Percentiles rank a stretch among this genome's conserved stretches.
Evolutionary conservation across 805 yeast species (phyloP).

Genomic region (Candida loeiensis): DNA sequence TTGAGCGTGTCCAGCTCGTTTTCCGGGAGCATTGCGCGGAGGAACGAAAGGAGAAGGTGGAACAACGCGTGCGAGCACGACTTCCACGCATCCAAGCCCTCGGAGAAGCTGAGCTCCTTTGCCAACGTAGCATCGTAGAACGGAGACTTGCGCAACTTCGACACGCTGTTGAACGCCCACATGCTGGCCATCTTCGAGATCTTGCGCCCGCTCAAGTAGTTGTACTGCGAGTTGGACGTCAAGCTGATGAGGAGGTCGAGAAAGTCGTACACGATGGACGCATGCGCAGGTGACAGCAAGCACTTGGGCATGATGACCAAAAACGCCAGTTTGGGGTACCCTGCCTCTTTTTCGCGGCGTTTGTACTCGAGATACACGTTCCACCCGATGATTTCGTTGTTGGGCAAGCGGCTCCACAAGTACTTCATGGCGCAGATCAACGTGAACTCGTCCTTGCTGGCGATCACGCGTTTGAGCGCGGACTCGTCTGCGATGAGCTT

Average conservation of each 20-base stretch:
- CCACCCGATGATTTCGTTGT: slow-evolving; percentile 82
- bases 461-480: slow-evolving; percentile 39
- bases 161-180: slow-evolving; percentile 73
- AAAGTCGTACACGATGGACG: slow-evolving; percentile 84
- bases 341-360: slow-evolving; percentile 58
- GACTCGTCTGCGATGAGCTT: slow-evolving; percentile 39
- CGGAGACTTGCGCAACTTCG: slow-evolving; percentile 25
- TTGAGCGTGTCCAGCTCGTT: slow-evolving; percentile 54
- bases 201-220: slow-evolving; percentile 76
- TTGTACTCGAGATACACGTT: slow-evolving; percentile 71
- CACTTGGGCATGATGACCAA: slow-evolving; percentile 81
- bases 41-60: slow-evolving; percentile 71
- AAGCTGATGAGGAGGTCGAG: slow-evolving; percentile 74
- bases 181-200: slow-evolving; percentile 77
- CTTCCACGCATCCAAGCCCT: slow-evolving; percentile 74
- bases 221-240: slow-evolving; percentile 74
- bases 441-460: slow-evolving; percentile 56
- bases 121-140: slow-evolving; percentile 36
- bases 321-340: slow-evolving; percentile 71
- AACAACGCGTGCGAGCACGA: slow-evolving; percentile 83
- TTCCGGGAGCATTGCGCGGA: slow-evolving; percentile 74
- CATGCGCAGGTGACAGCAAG: slow-evolving; percentile 79
- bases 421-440: slow-evolving; percentile 73
- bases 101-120: slow-evolving; percentile 46
- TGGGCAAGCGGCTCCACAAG: slow-evolving; percentile 83